phyloP scores from a whole-genome alignment of 2,329 filamentous ascomycete species.

The Exophiala bonariae region DNA sequence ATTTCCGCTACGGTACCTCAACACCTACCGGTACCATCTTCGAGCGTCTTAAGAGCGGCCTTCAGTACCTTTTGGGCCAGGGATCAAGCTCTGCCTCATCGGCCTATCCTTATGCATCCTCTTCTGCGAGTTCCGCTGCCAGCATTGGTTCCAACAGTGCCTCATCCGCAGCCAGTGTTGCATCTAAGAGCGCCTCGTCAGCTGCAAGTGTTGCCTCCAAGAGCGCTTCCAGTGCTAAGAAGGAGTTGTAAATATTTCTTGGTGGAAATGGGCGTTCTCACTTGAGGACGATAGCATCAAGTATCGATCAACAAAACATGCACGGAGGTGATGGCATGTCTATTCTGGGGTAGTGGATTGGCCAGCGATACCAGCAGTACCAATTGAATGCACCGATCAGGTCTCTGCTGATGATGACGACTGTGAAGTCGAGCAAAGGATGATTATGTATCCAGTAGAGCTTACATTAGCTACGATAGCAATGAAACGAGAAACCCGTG shows the following conservation, averaged over 20 bases:
- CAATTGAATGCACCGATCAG: too few relatives aligned
- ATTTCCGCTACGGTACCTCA: constrained; percentile 73
- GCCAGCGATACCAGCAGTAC: too few relatives aligned
- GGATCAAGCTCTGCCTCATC: constrained; percentile 31
- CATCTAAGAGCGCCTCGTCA: neutral
- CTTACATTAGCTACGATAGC: constrained; percentile 21
- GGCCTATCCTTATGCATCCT: constrained; percentile 39
- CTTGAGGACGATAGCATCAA: too few relatives aligned
- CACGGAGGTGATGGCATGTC: too few relatives aligned
- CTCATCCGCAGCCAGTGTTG: neutral
- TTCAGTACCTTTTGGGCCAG: constrained; percentile 51
- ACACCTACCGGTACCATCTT: constrained; percentile 65
- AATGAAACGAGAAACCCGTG: constrained; percentile 19
- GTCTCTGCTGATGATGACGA: too few relatives aligned
- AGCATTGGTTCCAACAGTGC: constrained; percentile 14
- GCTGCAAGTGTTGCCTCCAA: neutral
- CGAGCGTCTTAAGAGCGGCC: constrained; percentile 57
- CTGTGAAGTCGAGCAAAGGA: neutral
- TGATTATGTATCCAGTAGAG: constrained; percentile 14
- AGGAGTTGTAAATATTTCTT: constrained; percentile 17
- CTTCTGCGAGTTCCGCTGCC: constrained; percentile 23
- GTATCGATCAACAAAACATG: too few relatives aligned
- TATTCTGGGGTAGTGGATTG: too few relatives aligned
- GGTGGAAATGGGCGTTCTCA: too few relatives aligned
- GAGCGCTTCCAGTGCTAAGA: constrained; percentile 16